Evolutionary conservation across 2,329 filamentous ascomycete species (phyloP), one percentile per base, ranked within the genome.

Genomic region (Fusarium sulawesiense): DNA sequence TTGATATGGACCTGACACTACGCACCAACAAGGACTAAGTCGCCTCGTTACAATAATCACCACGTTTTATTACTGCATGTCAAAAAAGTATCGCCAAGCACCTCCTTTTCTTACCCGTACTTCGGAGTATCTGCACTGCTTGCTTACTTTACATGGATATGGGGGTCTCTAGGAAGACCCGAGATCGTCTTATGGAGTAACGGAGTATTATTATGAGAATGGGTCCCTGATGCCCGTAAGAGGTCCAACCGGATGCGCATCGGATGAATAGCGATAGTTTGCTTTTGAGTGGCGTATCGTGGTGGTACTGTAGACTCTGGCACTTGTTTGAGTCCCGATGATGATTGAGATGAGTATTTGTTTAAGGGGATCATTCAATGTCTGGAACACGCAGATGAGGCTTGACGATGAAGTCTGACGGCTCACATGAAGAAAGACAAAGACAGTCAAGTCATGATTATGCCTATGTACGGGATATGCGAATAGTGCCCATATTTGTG

Each of bases 41-140:
- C 12, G 49, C 64, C 51, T 71, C 30, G 61, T 57, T 48, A 67
- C 59, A 51, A 60, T 51, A 57, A 50, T 56, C 55, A 62, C 64
- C 45, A 60, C 59, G 47, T 67, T 66, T 66, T 67, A 66, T 51
- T 67, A 59, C 47, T 53, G 48, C 46, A 48, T 56, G 18, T 50
- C 16, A 37, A 41, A 34, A 29, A 27, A 58, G 42, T 48, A 62
- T 68, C 50, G 67, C 66, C 63, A 68, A 68, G 72, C 70, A 68
- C 66, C 72, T 75, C 72, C 72, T 75, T 74, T 74, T 75, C 56
- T 57, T 59, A 72, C 59, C 72, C 60, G 59, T 57, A 56, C 64
- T 56, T 54, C 63, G 18, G 34, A 37, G 34, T 12, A 37, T 37
- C 34, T 37, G 34, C 6, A 37, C 34, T 47, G 41, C 41, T 23